A percentile compares a stretch with the other conserved stretches of the same genome.
Evolutionary conservation across 106 monocot genomes (phyloP).

Genomic region (Posidonia australis): DNA sequence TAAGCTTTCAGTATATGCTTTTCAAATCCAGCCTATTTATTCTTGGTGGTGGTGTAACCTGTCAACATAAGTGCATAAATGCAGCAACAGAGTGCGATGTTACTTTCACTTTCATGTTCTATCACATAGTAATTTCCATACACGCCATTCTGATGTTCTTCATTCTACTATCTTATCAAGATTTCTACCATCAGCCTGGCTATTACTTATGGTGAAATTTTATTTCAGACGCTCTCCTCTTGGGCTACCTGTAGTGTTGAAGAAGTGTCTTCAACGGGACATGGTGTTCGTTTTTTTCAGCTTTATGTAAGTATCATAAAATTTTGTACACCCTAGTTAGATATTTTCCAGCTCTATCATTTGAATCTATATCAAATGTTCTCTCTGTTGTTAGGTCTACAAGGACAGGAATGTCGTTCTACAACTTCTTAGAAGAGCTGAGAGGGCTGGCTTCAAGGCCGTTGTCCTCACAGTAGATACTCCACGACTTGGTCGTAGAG

Average conservation of each 20-base stretch:
- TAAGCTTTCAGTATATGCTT: too few relatives aligned
- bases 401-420: slow-evolving; percentile 10
- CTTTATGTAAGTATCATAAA: slow-evolving; percentile 50
- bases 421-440: slow-evolving; percentile 9
- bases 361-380: background rate
- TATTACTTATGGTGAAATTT: background rate
- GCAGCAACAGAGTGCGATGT: too few relatives aligned
- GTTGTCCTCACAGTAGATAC: slow-evolving; percentile 9
- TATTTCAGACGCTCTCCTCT: slow-evolving; percentile 54
- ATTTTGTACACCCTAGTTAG: background rate
- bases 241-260: slow-evolving; percentile 80
- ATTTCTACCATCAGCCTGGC: too few relatives aligned
- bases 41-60: too few relatives aligned
- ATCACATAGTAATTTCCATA: too few relatives aligned
- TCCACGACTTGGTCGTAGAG: slow-evolving; percentile 10
- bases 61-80: too few relatives aligned
- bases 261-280: slow-evolving; percentile 83
- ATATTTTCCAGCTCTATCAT: background rate
- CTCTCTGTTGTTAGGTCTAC: slow-evolving; percentile 9
- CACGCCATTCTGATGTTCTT: too few relatives aligned
- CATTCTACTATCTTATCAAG: too few relatives aligned
- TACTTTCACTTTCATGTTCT: too few relatives aligned
- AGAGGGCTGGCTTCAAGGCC: slow-evolving; percentile 10
- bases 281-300: slow-evolving; percentile 92
- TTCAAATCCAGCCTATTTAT: too few relatives aligned